Evolutionary conservation across 768 basidiomycete species (phyloP).

Genomic region (Leccinum imitatum): DNA sequence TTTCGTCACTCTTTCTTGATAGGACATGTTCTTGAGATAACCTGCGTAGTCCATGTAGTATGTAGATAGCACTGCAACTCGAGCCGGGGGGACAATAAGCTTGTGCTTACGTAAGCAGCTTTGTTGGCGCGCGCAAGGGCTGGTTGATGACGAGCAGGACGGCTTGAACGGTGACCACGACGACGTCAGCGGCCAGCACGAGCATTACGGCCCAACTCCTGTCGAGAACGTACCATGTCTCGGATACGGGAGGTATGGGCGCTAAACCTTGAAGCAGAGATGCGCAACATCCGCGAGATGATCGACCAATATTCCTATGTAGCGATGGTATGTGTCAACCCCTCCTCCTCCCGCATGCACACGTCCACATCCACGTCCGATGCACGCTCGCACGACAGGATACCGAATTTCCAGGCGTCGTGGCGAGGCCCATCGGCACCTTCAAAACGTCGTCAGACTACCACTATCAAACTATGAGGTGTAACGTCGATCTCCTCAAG

Average conservation of each 20-base stretch:
- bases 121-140: conserved; percentile 20
- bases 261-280: conserved; percentile 89
- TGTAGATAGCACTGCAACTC: neutral
- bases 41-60: neutral
- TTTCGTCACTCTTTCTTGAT: conserved; percentile 16
- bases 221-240: conserved; percentile 46
- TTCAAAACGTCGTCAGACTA: conserved; percentile 98
- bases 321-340: conserved; percentile 73
- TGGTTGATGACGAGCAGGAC: conserved; percentile 14
- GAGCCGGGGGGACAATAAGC: conserved; percentile 4
- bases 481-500: conserved; percentile 97
- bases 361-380: conserved; percentile 6
- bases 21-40: conserved; percentile 14
- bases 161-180: conserved; percentile 21
- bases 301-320: conserved; percentile 93
- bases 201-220: conserved; percentile 1
- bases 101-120: conserved; percentile 28
- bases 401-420: conserved; percentile 98
- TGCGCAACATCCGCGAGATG: conserved; percentile 80
- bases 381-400: conserved; percentile 55
- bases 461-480: conserved; percentile 99
- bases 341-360: conserved; percentile 2
- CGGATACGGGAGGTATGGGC: conserved; percentile 96
- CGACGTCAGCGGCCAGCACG: conserved; percentile 13
- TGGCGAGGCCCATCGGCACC: conserved; percentile 92